These are phyloP conservation scores for Cladophialophora exuberans DNA, from an alignment of 2,329 filamentous ascomycete genomes.

Conservation along the genomic window DNA sequence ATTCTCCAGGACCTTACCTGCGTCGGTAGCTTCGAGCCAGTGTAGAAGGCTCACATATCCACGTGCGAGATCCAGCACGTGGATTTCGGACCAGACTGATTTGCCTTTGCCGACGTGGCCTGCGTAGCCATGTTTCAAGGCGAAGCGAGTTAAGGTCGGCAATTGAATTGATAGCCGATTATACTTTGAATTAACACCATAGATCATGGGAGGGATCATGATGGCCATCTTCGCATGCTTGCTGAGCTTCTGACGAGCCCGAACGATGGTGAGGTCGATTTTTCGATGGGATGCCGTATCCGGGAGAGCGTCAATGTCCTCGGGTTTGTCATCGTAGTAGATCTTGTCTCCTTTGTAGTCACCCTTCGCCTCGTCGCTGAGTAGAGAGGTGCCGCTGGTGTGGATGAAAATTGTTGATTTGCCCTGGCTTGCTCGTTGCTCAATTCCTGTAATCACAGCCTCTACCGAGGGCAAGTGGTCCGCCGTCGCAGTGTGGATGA, in stretches of 20 bases:
- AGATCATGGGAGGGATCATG: constrained; percentile 53
- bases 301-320: constrained; percentile 46
- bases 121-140: constrained; percentile 52
- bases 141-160: constrained; percentile 52
- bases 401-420: constrained; percentile 53
- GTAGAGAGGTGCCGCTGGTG: constrained; percentile 49
- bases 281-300: constrained; percentile 49
- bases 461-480: constrained; percentile 52
- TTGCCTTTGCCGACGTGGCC: constrained; percentile 51
- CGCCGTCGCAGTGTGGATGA: constrained; percentile 55
- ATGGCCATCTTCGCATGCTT: constrained; percentile 51
- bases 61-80: constrained; percentile 53
- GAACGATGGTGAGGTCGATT: constrained; percentile 51
- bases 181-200: constrained; percentile 47
- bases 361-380: constrained; percentile 45
- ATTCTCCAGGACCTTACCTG: constrained; percentile 43
- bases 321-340: constrained; percentile 47
- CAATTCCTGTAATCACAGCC: constrained; percentile 50
- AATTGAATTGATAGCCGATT: constrained; percentile 52
- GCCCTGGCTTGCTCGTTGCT: constrained; percentile 42
- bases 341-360: constrained; percentile 43
- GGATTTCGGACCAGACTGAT: constrained; percentile 48
- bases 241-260: constrained; percentile 41
- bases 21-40: constrained; percentile 43
- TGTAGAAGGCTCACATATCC: constrained; percentile 53